phyloP scores from a whole-genome alignment of 306 rosid genomes.

The Glycine tomentella region DNA sequence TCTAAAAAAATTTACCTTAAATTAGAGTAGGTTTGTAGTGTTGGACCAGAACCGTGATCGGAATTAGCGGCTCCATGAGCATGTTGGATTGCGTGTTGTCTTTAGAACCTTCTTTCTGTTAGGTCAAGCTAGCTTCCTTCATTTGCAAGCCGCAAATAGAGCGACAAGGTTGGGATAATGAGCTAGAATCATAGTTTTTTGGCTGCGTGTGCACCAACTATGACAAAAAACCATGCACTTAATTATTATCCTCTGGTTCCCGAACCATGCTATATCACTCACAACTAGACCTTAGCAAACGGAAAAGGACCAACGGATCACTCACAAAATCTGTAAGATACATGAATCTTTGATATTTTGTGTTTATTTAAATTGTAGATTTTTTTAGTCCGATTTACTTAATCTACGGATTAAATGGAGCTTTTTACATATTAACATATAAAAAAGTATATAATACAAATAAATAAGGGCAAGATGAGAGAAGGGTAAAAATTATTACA shows the following conservation, averaged over 20 bases:
- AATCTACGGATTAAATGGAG: no score
- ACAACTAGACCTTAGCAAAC: no score
- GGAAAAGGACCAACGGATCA: no score
- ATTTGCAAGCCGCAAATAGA: background rate
- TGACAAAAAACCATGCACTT: slow-evolving; percentile 31
- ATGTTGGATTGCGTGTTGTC: background rate
- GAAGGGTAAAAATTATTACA: background rate
- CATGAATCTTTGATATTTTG: no score
- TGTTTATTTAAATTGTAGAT: no score
- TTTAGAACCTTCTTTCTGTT: slow-evolving; percentile 14
- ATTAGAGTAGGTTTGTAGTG: no score
- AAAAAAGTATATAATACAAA: no score
- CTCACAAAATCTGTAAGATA: no score
- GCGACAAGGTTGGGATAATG: slow-evolving; percentile 1
- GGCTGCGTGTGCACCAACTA: slow-evolving; percentile 22
- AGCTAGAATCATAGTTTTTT: slow-evolving; percentile 1
- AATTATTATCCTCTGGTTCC: background rate
- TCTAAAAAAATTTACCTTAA: no score
- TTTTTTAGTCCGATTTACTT: no score
- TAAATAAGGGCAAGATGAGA: background rate
- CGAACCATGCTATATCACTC: background rate
- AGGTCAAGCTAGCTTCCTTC: slow-evolving; percentile 29
- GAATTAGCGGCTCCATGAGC: background rate
- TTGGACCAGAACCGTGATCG: background rate
- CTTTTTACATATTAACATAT: no score